A percentile compares a stretch with the other conserved stretches of the same genome.
These are phyloP conservation scores for Trypanosoma brucei DNA, from an alignment of 208 protist species.

Conservation along the genomic window DNA sequence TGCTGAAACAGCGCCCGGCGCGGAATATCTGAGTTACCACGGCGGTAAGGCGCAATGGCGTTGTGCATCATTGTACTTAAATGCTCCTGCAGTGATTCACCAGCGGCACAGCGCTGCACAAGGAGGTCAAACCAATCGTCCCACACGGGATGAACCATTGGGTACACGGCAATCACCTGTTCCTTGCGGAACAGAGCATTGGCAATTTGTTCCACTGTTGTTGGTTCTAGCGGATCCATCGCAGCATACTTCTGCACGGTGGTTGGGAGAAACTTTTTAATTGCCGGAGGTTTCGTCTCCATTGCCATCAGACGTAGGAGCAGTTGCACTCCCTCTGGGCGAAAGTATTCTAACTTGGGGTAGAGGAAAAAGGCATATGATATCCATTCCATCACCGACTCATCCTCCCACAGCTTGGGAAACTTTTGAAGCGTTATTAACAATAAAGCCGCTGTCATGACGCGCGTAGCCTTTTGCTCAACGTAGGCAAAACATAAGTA, in stretches of 20 bases:
- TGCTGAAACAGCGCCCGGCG: slow-evolving; percentile 73
- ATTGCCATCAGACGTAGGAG: slow-evolving; percentile 66
- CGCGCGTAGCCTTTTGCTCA: slow-evolving; percentile 77
- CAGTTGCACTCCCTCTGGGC: slow-evolving; percentile 80
- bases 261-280: slow-evolving; percentile 23
- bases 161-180: slow-evolving; percentile 75
- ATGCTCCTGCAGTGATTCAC: slow-evolving; percentile 86
- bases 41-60: slow-evolving; percentile 78
- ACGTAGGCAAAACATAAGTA: slow-evolving; percentile 82
- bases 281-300: slow-evolving; percentile 12
- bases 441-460: slow-evolving; percentile 68
- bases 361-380: slow-evolving; percentile 85
- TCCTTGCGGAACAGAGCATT: slow-evolving; percentile 86
- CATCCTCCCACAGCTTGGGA: slow-evolving; percentile 34
- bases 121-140: slow-evolving; percentile 76
- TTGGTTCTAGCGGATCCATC: slow-evolving; percentile 69
- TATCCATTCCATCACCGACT: slow-evolving; percentile 61
- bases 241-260: slow-evolving; percentile 40
- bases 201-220: slow-evolving; percentile 73
- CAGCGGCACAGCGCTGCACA: slow-evolving; percentile 48
- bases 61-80: slow-evolving; percentile 80
- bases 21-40: slow-evolving; percentile 73
- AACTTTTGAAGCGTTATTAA: slow-evolving; percentile 37
- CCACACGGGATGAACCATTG: slow-evolving; percentile 89
- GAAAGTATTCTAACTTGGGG: slow-evolving; percentile 86